These are phyloP conservation scores for Patellifolia procumbens DNA, from an alignment of 179 eudicot species.

Conservation along the genomic window DNA sequence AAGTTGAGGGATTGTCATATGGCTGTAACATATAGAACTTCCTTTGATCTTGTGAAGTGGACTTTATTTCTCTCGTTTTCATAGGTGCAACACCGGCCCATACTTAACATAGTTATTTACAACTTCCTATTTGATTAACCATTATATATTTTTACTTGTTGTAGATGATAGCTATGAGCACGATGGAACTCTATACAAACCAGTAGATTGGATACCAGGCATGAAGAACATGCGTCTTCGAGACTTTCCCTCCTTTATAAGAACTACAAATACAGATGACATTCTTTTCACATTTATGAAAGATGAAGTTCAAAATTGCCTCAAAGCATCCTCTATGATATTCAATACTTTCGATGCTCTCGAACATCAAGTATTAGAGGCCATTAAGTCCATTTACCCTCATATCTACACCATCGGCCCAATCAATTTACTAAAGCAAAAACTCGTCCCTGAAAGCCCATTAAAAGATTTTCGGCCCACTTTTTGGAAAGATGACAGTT, in stretches of 20 bases:
- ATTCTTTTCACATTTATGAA: conserved; percentile 23
- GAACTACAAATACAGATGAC: conserved; percentile 25
- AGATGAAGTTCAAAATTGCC: conserved; percentile 15
- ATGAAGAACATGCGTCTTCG: conserved; percentile 29
- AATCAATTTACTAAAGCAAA: neutral
- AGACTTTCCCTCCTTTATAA: conserved; percentile 32
- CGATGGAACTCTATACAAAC: conserved; percentile 21
- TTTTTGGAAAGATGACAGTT: conserved; percentile 30
- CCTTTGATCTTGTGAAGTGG: too few relatives aligned
- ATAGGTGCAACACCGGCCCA: too few relatives aligned
- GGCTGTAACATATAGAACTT: too few relatives aligned
- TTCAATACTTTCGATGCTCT: conserved; percentile 22
- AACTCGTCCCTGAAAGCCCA: conserved; percentile 5
- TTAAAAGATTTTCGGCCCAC: conserved; percentile 19
- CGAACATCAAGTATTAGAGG: conserved; percentile 13
- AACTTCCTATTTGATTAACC: too few relatives aligned
- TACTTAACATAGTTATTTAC: too few relatives aligned
- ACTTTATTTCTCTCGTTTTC: too few relatives aligned
- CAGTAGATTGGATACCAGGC: conserved; percentile 33
- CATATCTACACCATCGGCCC: conserved; percentile 13
- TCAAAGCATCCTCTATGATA: conserved; percentile 23
- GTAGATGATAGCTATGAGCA: conserved; percentile 28
- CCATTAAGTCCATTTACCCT: conserved; percentile 13
- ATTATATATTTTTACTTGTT: neutral
- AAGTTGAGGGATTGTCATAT: too few relatives aligned